A percentile compares a stretch with the other conserved stretches of the same genome.
These are phyloP conservation scores for Prototheca stagnorum DNA, from an alignment of 163 green algal species.

Conservation along the genomic window DNA sequence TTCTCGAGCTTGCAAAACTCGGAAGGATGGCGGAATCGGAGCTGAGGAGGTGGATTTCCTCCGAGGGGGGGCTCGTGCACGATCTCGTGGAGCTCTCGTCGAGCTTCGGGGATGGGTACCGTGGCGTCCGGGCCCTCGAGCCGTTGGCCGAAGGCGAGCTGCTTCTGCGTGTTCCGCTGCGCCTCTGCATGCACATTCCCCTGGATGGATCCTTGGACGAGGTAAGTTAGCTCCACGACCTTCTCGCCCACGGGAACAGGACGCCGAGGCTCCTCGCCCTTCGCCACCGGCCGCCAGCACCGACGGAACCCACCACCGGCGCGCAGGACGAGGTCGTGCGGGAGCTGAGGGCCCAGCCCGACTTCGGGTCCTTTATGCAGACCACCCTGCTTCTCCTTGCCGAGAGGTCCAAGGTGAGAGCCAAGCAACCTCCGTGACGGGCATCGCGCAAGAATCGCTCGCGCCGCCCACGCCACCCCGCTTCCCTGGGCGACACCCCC, in stretches of 20 bases:
- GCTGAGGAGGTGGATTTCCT: neutral
- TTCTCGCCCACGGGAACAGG: no score
- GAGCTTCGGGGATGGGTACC: constrained; percentile 6
- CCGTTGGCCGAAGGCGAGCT: constrained; percentile 30
- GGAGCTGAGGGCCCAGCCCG: no score
- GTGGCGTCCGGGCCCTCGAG: constrained; percentile 19
- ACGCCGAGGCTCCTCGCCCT: no score
- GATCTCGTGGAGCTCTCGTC: constrained; percentile 18
- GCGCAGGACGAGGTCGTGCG: no score
- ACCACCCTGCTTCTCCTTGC: constrained; percentile 36
- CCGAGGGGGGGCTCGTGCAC: constrained; percentile 2
- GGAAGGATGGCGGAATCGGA: no score
- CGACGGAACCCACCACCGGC: no score
- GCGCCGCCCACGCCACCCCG: no score
- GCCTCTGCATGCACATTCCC: constrained; percentile 1
- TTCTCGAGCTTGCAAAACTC: no score
- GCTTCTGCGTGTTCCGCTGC: constrained; percentile 20
- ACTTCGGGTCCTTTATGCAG: constrained; percentile 26
- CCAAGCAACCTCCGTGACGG: no score
- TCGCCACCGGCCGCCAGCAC: no score
- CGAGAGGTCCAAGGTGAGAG: neutral
- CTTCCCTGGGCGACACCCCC: no score
- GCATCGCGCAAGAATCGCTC: no score
- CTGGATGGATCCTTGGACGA: neutral
- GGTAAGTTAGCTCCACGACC: neutral